Percentiles rank a stretch among this genome's conserved stretches.
phyloP scores from a whole-genome alignment of 257 asterid species.

The Jacaranda copaia region DNA sequence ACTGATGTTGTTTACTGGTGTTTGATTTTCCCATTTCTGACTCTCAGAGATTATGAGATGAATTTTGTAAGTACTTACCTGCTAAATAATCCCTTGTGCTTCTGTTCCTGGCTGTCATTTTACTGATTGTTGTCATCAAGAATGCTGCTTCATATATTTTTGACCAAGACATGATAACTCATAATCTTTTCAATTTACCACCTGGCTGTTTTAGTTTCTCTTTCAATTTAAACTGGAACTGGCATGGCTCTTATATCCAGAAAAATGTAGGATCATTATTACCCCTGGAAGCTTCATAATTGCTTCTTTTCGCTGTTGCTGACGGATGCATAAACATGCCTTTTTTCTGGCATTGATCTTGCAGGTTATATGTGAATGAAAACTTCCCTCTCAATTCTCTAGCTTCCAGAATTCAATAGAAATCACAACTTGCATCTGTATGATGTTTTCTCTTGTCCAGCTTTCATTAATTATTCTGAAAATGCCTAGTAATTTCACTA shows the following conservation, averaged over 20 bases:
- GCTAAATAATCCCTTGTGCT: constrained; percentile 27
- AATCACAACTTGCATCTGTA: not conserved
- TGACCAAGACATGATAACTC: not conserved
- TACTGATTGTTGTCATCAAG: constrained; percentile 8
- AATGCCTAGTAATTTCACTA: no score
- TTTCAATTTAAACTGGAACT: not conserved
- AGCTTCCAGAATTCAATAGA: constrained; percentile 16
- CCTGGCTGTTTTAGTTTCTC: constrained; percentile 19
- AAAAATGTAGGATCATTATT: not conserved
- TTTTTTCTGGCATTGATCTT: not conserved
- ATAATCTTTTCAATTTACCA: constrained; percentile 1
- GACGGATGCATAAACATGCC: not conserved
- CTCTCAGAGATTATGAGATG: constrained; percentile 74
- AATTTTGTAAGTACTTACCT: constrained; percentile 70
- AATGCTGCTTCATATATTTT: constrained; percentile 16
- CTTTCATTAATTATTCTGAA: no score
- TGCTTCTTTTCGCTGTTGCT: constrained; percentile 16
- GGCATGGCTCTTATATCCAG: not conserved
- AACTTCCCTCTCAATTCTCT: not conserved
- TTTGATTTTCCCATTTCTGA: constrained; percentile 79
- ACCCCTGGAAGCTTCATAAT: not conserved
- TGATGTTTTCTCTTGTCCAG: not conserved
- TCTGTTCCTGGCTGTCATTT: constrained; percentile 10
- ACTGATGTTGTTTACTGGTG: constrained; percentile 84
- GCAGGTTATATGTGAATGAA: not conserved